A percentile compares a stretch with the other conserved stretches of the same genome.
These are phyloP conservation scores for Elaeis guineensis DNA, from an alignment of 176 grass and related monocot species.

Conservation along the genomic window DNA sequence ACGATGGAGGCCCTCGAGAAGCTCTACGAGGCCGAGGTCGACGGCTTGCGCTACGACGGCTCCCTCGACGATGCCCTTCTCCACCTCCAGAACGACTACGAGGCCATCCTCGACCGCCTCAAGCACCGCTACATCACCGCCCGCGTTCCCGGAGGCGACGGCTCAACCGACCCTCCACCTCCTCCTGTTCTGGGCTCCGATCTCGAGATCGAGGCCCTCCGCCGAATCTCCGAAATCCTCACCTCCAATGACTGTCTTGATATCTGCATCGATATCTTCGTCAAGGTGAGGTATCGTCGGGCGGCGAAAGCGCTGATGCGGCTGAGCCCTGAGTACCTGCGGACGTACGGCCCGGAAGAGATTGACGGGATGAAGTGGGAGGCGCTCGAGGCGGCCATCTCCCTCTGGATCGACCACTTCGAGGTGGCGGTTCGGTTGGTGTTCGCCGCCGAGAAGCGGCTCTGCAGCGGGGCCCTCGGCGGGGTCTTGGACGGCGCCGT, in stretches of 20 bases:
- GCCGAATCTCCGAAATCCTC: constrained; percentile 44
- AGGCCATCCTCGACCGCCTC: constrained; percentile 35
- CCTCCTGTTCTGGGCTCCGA: constrained; percentile 30
- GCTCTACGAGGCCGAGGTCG: constrained; percentile 46
- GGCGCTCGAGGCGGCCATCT: constrained; percentile 44
- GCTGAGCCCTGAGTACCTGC: constrained; percentile 52
- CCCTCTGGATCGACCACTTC: constrained; percentile 46
- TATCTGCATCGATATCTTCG: constrained; percentile 65
- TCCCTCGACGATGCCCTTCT: constrained; percentile 51
- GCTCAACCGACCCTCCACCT: neutral
- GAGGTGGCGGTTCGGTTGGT: constrained; percentile 36
- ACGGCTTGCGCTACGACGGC: constrained; percentile 59
- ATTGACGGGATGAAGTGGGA: constrained; percentile 66
- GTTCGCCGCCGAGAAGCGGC: constrained; percentile 38
- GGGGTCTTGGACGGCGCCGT: constrained; percentile 25
- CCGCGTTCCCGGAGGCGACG: neutral
- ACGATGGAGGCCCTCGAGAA: constrained; percentile 32
- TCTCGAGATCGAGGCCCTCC: constrained; percentile 30
- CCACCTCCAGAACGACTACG: constrained; percentile 45
- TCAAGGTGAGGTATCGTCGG: constrained; percentile 52
- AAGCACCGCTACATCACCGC: constrained; percentile 25
- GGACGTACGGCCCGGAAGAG: constrained; percentile 41
- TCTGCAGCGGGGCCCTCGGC: constrained; percentile 44
- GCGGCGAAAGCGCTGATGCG: constrained; percentile 70
- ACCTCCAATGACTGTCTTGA: constrained; percentile 59